These are phyloP conservation scores for Eimeria zaria DNA, from an alignment of 169 alveolate species.

Conservation along the genomic window DNA sequence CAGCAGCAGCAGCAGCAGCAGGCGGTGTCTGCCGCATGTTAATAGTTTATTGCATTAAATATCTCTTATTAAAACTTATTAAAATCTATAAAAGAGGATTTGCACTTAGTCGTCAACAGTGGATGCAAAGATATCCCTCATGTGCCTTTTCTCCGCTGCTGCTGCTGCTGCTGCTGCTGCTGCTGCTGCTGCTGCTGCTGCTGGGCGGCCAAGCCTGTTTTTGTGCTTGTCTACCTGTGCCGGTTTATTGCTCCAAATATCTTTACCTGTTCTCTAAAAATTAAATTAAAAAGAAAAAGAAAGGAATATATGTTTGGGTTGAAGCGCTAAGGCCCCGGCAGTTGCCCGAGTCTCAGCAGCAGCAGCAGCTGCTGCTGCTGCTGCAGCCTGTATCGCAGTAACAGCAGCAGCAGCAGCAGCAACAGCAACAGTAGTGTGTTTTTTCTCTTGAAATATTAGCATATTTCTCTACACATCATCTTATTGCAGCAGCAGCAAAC, in stretches of 20 bases:
- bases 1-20: background rate
- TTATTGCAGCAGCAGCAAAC: too few relatives aligned
- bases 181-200: slow-evolving; percentile 41
- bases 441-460: too few relatives aligned
- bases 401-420: too few relatives aligned
- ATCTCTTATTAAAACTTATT: background rate
- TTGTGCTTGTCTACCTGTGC: slow-evolving; percentile 1
- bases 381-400: too few relatives aligned
- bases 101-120: background rate
- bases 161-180: slow-evolving; percentile 21
- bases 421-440: too few relatives aligned
- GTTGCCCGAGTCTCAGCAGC: background rate
- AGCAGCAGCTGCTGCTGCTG: background rate
- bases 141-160: background rate
- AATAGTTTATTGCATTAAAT: background rate
- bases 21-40: background rate
- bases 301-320: too few relatives aligned
- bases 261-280: background rate
- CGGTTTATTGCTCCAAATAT: background rate
- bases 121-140: background rate
- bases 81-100: background rate
- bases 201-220: background rate
- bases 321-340: background rate
- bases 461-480: too few relatives aligned
- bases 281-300: background rate